Evolutionary conservation across 129 eudicot genomes (phyloP).

Genomic region (Oenanthe sinensis): DNA sequence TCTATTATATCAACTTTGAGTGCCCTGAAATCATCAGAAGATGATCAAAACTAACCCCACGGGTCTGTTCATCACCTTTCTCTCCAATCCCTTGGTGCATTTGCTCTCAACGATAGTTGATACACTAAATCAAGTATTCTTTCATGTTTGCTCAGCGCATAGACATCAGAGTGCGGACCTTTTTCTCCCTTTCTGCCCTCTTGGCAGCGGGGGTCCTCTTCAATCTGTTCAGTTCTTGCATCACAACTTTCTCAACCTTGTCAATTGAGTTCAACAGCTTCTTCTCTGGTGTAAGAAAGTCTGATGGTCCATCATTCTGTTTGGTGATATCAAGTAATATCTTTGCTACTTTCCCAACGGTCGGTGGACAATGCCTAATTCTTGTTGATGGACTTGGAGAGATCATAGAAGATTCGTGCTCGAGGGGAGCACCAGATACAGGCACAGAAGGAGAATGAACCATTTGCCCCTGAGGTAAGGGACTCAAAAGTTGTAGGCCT

Average conservation of each 20-base stretch:
- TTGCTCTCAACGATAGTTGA: conserved; percentile 38
- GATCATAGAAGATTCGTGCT: conserved; percentile 38
- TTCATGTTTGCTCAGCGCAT: conserved; percentile 40
- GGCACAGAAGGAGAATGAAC: conserved; percentile 27
- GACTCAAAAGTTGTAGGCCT: conserved; percentile 43
- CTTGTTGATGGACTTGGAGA: conserved; percentile 41
- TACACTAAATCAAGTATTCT: conserved; percentile 11
- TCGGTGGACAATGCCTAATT: conserved; percentile 15
- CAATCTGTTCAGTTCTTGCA: conserved; percentile 52
- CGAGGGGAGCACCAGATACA: conserved; percentile 51
- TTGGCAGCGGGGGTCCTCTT: conserved; percentile 73
- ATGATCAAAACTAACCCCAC: conserved; percentile 13
- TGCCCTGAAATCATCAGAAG: conserved; percentile 20
- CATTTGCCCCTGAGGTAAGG: conserved; percentile 24
- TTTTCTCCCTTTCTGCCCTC: conserved; percentile 61
- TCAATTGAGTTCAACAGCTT: conserved; percentile 72
- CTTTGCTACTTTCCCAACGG: conserved; percentile 45
- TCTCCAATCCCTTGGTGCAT: not conserved
- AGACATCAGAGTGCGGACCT: conserved; percentile 57
- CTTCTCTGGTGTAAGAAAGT: conserved; percentile 62
- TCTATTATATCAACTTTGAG: not conserved
- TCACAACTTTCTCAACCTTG: conserved; percentile 61
- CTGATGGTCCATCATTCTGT: conserved; percentile 30
- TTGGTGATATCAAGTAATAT: conserved; percentile 31
- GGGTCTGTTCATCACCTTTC: conserved; percentile 9